Conservation (phyloP, 768 basidiomycete species). For the Tricholoma sp. region DNA sequence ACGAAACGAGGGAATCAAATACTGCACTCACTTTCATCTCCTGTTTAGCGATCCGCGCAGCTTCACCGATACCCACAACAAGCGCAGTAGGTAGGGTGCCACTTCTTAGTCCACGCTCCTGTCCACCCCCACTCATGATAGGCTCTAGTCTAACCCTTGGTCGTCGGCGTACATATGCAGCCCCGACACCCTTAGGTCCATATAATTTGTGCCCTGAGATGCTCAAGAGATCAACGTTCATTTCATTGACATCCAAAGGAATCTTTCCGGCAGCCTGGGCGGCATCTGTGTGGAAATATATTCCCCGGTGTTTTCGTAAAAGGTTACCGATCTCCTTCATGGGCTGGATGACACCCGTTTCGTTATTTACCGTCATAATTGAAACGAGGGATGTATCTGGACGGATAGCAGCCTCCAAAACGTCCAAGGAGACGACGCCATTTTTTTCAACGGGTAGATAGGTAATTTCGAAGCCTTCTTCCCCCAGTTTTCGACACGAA, state of each 20-base stretch:
- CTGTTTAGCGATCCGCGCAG: constrained; percentile 82
- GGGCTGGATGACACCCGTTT: constrained; percentile 98
- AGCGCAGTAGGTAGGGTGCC: constrained; percentile 91
- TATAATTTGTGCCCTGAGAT: constrained; percentile 98
- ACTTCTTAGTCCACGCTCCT: constrained; percentile 91
- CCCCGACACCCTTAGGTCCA: constrained; percentile 95
- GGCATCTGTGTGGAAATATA: constrained; percentile 96
- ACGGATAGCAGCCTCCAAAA: constrained; percentile 82
- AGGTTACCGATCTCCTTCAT: constrained; percentile 91
- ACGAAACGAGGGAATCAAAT: constrained; percentile 10
- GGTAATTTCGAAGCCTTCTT: constrained; percentile 97
- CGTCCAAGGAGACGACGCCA: constrained; percentile 74
- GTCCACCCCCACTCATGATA: constrained; percentile 92
- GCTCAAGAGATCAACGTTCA: constrained; percentile 94
- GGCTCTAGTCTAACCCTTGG: constrained; percentile 94
- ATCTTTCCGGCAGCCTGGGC: constrained; percentile 95
- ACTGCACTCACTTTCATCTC: constrained; percentile 84
- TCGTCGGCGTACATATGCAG: constrained; percentile 87
- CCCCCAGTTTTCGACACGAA: constrained; percentile 90
- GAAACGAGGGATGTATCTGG: constrained; percentile 94
- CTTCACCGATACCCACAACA: constrained; percentile 91
- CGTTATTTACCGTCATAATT: constrained; percentile 99
- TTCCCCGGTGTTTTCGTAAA: constrained; percentile 79
- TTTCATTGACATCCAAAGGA: constrained; percentile 86
- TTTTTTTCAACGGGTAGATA: constrained; percentile 92